Evolutionary conservation across 2,329 filamentous ascomycete species (phyloP), one percentile per base, ranked within the genome.

Genomic region (Hymenoscyphus fraxineus): DNA sequence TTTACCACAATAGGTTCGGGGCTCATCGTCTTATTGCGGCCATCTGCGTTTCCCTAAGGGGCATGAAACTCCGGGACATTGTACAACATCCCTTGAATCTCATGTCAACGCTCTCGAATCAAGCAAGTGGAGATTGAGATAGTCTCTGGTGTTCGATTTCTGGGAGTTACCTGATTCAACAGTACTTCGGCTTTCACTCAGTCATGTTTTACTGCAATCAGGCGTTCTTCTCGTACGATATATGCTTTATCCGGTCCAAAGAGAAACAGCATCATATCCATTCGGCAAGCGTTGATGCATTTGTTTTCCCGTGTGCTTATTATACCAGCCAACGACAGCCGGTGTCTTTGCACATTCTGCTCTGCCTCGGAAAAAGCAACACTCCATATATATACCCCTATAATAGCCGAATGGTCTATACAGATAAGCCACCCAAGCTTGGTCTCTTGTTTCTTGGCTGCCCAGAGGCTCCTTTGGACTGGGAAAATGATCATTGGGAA

Each of bases 1-100:
- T 61, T 32, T 64, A 59, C 59, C 19, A 22, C 31, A 58, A 59
- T 64, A 19, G 58, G 39, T 39, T n/a, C 39, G 58, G 62, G 54
- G 35, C n/a, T 19, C 9, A 10, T 22, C 6, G 12, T 12, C 44
- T 51, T 7, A 1, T 51, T 51, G 7, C n/a, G 7, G 44, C 44
- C 44, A 12, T 51, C 44, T 51, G 22, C 9, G 22, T 10, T 51
- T 51, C 44, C 44, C n/a, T 12, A 51, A n/a, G 19, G 44, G 44
- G 19, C 22, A 51, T 51, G n/a, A 3, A 27, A 12, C 22, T 19
- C 44, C 19, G 44, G n/a, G 10, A 22, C 10, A 9, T 51, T 19
- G 44, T n/a, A 19, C 44, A 22, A 7, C 15, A 10, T 51, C 19
- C 27, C n/a, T 22, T 6, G 3, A 27, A 27, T 51, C 5, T 19